phyloP scores from a whole-genome alignment of 306 rosid species.

The Trifolium subterraneum region DNA sequence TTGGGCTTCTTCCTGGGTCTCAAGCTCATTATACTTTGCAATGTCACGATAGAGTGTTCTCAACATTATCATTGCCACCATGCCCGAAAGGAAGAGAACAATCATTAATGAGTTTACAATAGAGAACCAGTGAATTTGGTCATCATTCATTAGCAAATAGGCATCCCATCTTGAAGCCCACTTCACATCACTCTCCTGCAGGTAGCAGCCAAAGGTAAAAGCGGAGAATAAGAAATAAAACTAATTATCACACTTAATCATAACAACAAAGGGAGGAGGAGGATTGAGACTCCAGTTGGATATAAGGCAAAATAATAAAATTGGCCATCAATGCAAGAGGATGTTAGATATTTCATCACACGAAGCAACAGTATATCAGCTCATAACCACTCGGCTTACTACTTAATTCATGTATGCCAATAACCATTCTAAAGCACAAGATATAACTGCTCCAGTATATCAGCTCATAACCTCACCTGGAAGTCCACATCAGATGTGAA shows the following conservation, averaged over 20 bases:
- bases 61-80: slow-evolving; percentile 99
- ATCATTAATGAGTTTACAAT: slow-evolving; percentile 97
- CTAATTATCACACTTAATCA: slow-evolving; percentile 14
- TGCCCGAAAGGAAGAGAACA: slow-evolving; percentile 97
- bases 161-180: slow-evolving; percentile 99
- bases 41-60: slow-evolving; percentile 95
- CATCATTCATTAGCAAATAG: slow-evolving; percentile 91
- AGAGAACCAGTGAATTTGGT: slow-evolving; percentile 98
- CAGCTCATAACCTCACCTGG: slow-evolving; percentile 62
- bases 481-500: slow-evolving; percentile 97
- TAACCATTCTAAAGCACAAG: slow-evolving; percentile 8
- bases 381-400: slow-evolving; percentile 20
- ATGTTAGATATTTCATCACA: neutral
- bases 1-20: slow-evolving; percentile 99
- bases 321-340: slow-evolving; percentile 1
- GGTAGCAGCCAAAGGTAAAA: slow-evolving; percentile 38
- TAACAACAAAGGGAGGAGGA: neutral
- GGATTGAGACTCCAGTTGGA: neutral
- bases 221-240: slow-evolving; percentile 41
- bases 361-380: neutral
- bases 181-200: slow-evolving; percentile 91
- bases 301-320: neutral
- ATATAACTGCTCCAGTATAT: neutral
- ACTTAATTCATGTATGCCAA: slow-evolving; percentile 20
- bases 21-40: slow-evolving; percentile 95